Percentiles rank a stretch among this genome's conserved stretches.
Conservation (phyloP, 352 stramenopile genomes). For the Phytophthora capsici region DNA sequence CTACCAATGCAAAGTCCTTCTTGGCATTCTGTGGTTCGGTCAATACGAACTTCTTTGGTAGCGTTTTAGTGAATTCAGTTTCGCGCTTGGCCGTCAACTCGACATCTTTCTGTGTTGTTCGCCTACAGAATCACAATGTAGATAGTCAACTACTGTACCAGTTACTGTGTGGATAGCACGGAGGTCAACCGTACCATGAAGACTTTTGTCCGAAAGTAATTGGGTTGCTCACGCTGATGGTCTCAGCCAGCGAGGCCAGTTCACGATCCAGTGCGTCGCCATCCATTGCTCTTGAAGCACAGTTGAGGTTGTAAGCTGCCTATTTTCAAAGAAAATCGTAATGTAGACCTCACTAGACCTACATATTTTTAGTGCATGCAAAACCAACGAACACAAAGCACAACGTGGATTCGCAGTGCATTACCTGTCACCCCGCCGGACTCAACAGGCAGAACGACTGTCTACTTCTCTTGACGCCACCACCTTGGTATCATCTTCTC, state of each 20-base stretch:
- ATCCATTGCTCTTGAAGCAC: slow-evolving; percentile 13
- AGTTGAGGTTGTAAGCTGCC: background rate
- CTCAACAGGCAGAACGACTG: slow-evolving; percentile 16
- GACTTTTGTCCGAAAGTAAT: slow-evolving; percentile 74
- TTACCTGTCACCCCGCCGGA: slow-evolving; percentile 25
- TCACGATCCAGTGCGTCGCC: slow-evolving; percentile 71
- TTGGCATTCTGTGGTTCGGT: slow-evolving; percentile 55
- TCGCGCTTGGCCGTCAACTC: slow-evolving; percentile 51
- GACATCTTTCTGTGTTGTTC: slow-evolving; percentile 47
- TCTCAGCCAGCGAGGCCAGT: slow-evolving; percentile 72
- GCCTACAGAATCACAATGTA: slow-evolving; percentile 45
- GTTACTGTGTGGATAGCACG: no score
- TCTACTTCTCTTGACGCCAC: slow-evolving; percentile 25
- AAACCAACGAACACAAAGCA: slow-evolving; percentile 24
- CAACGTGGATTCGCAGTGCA: slow-evolving; percentile 33
- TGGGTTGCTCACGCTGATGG: slow-evolving; percentile 79
- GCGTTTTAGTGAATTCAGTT: slow-evolving; percentile 50
- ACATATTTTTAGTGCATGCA: no score
- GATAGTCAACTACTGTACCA: no score
- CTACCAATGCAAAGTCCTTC: slow-evolving; percentile 55
- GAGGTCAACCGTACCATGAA: slow-evolving; percentile 59
- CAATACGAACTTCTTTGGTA: slow-evolving; percentile 72
- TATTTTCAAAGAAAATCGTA: slow-evolving; percentile 28
- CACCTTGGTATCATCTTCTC: slow-evolving; percentile 12
- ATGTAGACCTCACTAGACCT: no score